Base-by-base conservation (phyloP, 345 rosid species). In the Cardamine occulta region DNA sequence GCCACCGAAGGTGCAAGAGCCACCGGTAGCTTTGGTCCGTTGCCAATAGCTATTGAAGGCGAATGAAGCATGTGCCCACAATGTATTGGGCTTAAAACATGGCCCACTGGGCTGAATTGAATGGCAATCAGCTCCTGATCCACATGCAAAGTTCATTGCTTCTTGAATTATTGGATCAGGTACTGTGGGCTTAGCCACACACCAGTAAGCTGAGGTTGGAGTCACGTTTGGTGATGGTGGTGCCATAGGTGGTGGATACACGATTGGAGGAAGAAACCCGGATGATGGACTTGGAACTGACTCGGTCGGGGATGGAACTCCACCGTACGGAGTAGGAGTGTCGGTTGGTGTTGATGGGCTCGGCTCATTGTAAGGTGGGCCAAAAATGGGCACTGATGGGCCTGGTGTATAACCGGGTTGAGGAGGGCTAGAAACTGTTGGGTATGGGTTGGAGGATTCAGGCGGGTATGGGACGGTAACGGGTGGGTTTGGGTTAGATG, bases 11-110 rank as follows among this genome's bases (percentile, higher is more conserved):
- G 93, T 87, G 79, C 99, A 95, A 0, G 88, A 81, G 19, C 97
- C 92, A 7, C 99, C 97, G 0, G 87, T 83, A 19, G 48, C 81
- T 60, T 90, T 90, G 53, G 91, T 86, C 75, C 85, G 90, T 76
- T 94, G 99, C 95, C 95, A 94, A 75, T 86, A 92, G 68, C 97
- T 95, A 63, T 95, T 95, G 72, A 92, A 95, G 4, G 99, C 97
- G 42, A 75, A 92, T 3, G 99, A 95, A 64, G 97, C 96, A 59
- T 95, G 97, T 0, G 93, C 96, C 80, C 82, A 88, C 44, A 90
- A 40, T 4, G 92, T 86, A 59, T 95, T 64, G 63, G 99, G 99
- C 75, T 82, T 71, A 73, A 88, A 95, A 72, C 99, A 90, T 5
- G 86, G 42, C 18, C 97, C 96, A 26, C 66, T 80, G 0, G 97